Evolutionary conservation across 257 asterid species (phyloP).

Genomic region (Cruciata laevipes): DNA sequence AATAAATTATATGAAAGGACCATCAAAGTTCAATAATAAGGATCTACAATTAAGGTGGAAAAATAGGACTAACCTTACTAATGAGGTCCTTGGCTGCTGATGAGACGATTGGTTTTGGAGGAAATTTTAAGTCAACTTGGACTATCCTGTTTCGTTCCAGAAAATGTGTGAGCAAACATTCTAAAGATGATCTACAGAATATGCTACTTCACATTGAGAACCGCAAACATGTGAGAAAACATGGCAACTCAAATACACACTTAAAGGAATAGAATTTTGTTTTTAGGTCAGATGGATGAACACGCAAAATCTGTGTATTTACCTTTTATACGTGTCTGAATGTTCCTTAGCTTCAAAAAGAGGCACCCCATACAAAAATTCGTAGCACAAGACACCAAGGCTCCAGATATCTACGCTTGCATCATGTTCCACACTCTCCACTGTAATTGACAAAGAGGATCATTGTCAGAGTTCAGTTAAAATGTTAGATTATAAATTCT

Average conservation of each 20-base stretch:
- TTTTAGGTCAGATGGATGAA: too few relatives aligned
- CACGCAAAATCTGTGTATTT: too few relatives aligned
- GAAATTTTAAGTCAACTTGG: slow-evolving; percentile 91
- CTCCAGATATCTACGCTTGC: slow-evolving; percentile 96
- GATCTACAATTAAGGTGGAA: background rate
- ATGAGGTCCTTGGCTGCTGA: slow-evolving; percentile 88
- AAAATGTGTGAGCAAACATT: too few relatives aligned
- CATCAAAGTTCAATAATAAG: background rate
- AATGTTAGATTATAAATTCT: too few relatives aligned
- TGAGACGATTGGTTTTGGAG: slow-evolving; percentile 75
- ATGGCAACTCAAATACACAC: too few relatives aligned
- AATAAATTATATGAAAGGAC: too few relatives aligned
- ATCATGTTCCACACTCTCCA: slow-evolving; percentile 94
- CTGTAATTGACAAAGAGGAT: slow-evolving; percentile 27
- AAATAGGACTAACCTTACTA: slow-evolving; percentile 49
- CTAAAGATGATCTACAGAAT: too few relatives aligned
- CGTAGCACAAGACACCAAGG: slow-evolving; percentile 91
- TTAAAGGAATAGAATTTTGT: too few relatives aligned
- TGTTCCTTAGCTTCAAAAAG: slow-evolving; percentile 96
- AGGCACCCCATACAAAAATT: slow-evolving; percentile 84
- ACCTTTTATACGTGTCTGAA: slow-evolving; percentile 93
- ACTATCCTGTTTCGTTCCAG: slow-evolving; percentile 52
- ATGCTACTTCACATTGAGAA: too few relatives aligned
- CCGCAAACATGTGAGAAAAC: too few relatives aligned
- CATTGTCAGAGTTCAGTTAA: slow-evolving; percentile 4